Evolutionary conservation across 2,329 filamentous ascomycete species (phyloP).

Genomic region (Diplodia sapinea): DNA sequence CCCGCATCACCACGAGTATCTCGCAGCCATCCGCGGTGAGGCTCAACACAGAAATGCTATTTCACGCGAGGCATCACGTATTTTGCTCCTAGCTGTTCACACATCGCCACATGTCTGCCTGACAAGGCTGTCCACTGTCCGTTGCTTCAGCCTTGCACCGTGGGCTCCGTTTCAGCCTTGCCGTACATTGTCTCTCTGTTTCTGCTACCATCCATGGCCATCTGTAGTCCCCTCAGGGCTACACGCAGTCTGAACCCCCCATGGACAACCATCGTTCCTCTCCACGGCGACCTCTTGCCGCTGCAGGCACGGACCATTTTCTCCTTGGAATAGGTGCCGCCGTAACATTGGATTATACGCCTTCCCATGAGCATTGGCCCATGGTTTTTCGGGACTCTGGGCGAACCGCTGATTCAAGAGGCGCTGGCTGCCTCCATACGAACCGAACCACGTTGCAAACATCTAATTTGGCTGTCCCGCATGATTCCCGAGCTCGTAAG

Average conservation of each 20-base stretch:
- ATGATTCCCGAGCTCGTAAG: neutral
- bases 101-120: neutral
- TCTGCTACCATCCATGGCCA: neutral
- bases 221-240: neutral
- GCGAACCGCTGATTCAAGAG: neutral
- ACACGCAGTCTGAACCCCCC: neutral
- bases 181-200: neutral
- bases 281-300: neutral
- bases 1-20: neutral
- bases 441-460: neutral
- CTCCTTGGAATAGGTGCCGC: neutral
- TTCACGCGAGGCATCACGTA: neutral
- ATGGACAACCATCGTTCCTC: neutral
- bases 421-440: neutral
- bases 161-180: neutral
- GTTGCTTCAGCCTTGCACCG: neutral
- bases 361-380: neutral
- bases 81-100: no score
- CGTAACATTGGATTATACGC: neutral
- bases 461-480: neutral
- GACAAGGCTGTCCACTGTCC: neutral
- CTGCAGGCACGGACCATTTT: neutral
- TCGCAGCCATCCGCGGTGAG: neutral
- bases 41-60: neutral
- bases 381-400: no score